Evolutionary conservation across 1,139 yeast genomes (phyloP).

Genomic region (Diutina siamensis): DNA sequence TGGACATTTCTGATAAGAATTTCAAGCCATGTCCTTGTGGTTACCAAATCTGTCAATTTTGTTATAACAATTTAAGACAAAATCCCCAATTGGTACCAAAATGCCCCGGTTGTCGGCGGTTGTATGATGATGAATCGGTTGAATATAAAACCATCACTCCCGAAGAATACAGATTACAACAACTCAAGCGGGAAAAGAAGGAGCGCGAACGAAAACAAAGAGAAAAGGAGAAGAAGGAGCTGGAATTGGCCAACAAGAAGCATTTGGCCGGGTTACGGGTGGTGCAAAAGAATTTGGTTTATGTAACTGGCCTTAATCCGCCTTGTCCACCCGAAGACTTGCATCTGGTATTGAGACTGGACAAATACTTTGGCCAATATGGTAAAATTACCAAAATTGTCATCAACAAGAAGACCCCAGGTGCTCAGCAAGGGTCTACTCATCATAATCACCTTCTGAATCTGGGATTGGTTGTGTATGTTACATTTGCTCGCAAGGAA

Average conservation of each 20-base stretch:
- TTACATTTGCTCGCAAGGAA: conserved; percentile 84
- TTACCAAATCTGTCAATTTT: conserved; percentile 95
- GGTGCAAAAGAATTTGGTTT: conserved; percentile 92
- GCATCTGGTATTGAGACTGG: conserved; percentile 74
- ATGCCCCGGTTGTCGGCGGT: conserved; percentile 96
- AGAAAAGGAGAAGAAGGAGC: conserved; percentile 87
- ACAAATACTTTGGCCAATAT: conserved; percentile 93
- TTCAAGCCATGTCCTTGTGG: conserved; percentile 99
- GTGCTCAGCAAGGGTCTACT: conserved; percentile 22
- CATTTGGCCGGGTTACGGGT: conserved; percentile 96
- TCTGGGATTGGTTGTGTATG: conserved; percentile 76
- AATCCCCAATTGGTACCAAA: conserved; percentile 92
- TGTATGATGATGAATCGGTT: conserved; percentile 86
- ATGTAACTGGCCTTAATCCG: conserved; percentile 92
- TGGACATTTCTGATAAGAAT: conserved; percentile 92
- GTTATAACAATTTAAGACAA: conserved; percentile 91
- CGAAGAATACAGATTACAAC: conserved; percentile 76
- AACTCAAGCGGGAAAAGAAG: conserved; percentile 65
- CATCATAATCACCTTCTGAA: conserved; percentile 35
- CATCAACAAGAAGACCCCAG: conserved; percentile 61
- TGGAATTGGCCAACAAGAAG: conserved; percentile 78
- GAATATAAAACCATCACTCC: conserved; percentile 75
- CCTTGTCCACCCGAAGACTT: conserved; percentile 84
- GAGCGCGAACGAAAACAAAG: conserved; percentile 81
- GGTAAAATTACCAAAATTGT: conserved; percentile 94